These are phyloP conservation scores for Talaromyces rugulosus DNA, from an alignment of 2,329 filamentous ascomycete species.

Conservation along the genomic window DNA sequence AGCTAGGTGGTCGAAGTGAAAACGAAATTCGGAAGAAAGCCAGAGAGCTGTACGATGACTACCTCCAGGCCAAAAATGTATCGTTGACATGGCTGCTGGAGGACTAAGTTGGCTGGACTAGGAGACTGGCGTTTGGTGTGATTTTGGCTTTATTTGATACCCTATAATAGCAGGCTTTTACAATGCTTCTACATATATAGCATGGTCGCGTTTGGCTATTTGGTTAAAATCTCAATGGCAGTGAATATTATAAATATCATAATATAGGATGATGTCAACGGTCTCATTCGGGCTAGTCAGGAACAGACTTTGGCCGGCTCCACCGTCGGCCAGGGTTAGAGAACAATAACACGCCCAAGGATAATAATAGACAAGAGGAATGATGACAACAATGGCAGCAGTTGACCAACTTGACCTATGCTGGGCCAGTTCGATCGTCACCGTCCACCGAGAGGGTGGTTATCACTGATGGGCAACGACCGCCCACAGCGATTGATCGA, in stretches of 20 bases:
- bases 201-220: neutral
- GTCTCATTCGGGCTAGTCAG: neutral
- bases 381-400: neutral
- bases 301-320: conserved; percentile 5
- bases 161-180: neutral
- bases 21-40: conserved; percentile 19
- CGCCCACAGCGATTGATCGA: neutral
- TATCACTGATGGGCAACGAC: neutral
- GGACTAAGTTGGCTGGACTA: neutral
- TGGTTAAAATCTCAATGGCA: neutral
- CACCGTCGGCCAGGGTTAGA: neutral
- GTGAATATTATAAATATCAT: neutral
- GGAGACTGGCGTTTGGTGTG: conserved; percentile 10
- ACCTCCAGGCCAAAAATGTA: conserved; percentile 3
- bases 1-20: conserved; percentile 15
- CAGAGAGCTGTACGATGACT: conserved; percentile 11
- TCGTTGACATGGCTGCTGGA: conserved; percentile 13
- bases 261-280: neutral
- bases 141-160: neutral
- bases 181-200: neutral
- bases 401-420: neutral
- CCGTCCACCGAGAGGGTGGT: neutral
- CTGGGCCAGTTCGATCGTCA: neutral
- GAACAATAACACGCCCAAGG: neutral
- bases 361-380: neutral